phyloP scores from a whole-genome alignment of 805 yeast species.

The Suhomyces faveliae region DNA sequence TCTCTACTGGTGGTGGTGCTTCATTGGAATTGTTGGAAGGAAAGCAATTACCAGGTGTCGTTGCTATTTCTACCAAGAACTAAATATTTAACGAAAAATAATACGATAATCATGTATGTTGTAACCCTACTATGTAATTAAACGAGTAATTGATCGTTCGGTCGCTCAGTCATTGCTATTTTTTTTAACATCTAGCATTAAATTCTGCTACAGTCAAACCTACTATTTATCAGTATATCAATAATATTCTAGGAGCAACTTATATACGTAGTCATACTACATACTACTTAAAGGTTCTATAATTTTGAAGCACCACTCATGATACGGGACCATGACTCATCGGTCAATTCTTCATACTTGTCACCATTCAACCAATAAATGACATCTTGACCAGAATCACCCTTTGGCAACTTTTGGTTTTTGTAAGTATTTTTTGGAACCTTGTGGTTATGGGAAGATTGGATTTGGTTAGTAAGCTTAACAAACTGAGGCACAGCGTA shows the following conservation, averaged over 20 bases:
- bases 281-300: slow-evolving; percentile 11
- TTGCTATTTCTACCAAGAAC: slow-evolving; percentile 75
- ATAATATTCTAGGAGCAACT: not conserved
- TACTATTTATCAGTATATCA: not conserved
- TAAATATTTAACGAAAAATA: not conserved
- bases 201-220: not conserved
- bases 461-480: slow-evolving; percentile 60
- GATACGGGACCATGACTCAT: slow-evolving; percentile 52
- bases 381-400: slow-evolving; percentile 54
- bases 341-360: slow-evolving; percentile 57
- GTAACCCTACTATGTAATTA: too few species aligned
- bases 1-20: slow-evolving; percentile 99
- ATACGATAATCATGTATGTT: too few species aligned
- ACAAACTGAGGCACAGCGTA: slow-evolving; percentile 85
- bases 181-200: too few species aligned
- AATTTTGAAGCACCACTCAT: slow-evolving; percentile 40
- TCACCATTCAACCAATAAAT: slow-evolving; percentile 69
- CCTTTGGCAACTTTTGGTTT: slow-evolving; percentile 68
- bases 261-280: not conserved
- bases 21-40: slow-evolving; percentile 98
- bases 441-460: slow-evolving; percentile 78
- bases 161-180: too few species aligned
- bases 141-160: too few species aligned
- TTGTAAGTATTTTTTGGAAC: slow-evolving; percentile 68
- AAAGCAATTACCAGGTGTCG: slow-evolving; percentile 97